phyloP scores from a whole-genome alignment of 108 stramenopile species.

The Cyclotella choctawhatcheeana region DNA sequence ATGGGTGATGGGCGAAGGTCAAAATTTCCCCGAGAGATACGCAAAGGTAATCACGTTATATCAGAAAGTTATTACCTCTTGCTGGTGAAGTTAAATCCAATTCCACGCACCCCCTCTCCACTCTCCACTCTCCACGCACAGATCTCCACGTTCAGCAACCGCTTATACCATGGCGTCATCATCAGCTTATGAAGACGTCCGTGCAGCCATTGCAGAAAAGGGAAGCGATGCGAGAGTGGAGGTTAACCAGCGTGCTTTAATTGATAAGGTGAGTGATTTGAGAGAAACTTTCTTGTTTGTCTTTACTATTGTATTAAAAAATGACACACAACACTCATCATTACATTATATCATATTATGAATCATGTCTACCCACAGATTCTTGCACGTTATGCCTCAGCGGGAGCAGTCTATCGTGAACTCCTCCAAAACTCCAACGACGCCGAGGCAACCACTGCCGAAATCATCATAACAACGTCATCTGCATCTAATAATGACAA shows the following conservation, averaged over 20 bases:
- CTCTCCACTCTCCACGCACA: too few relatives aligned
- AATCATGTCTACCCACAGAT: slow-evolving; percentile 39
- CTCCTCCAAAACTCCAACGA: slow-evolving; percentile 88
- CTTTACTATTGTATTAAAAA: background rate
- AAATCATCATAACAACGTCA: slow-evolving; percentile 74
- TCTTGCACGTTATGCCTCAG: slow-evolving; percentile 82
- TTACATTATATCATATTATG: too few relatives aligned
- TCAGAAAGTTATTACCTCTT: too few relatives aligned
- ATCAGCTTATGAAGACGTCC: slow-evolving; percentile 38
- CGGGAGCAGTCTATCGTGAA: slow-evolving; percentile 84
- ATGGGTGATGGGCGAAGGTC: background rate
- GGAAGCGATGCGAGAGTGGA: slow-evolving; percentile 70
- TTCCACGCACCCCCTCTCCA: too few relatives aligned
- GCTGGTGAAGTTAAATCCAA: too few relatives aligned
- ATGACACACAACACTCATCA: too few relatives aligned
- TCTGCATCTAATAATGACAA: background rate
- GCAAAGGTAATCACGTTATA: too few relatives aligned
- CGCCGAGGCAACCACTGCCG: slow-evolving; percentile 78
- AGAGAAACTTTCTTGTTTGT: background rate
- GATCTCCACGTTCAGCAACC: background rate
- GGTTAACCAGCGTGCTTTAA: slow-evolving; percentile 88
- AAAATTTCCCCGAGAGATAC: too few relatives aligned
- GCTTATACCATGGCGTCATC: slow-evolving; percentile 1
- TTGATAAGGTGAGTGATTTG: slow-evolving; percentile 63
- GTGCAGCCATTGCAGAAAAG: slow-evolving; percentile 45